Percentiles rank a stretch among this genome's conserved stretches.
Evolutionary conservation across 1,139 yeast genomes (phyloP).

Genomic region (Diutina mesorugosa): DNA sequence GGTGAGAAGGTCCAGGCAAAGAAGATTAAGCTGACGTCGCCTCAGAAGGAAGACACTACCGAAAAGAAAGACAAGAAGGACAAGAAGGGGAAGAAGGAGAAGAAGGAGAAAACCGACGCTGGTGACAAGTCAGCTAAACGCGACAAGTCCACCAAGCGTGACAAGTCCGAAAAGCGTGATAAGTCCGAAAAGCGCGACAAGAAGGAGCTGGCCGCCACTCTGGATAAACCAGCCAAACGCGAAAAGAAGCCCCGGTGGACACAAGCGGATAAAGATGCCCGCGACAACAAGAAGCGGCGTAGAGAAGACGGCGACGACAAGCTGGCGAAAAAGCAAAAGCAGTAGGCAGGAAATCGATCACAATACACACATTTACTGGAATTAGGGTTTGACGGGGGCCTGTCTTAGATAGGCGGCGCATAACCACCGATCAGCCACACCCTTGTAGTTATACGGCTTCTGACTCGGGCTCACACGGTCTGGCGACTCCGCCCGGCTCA

Average conservation of each 20-base stretch:
- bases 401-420: not conserved
- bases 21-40: not conserved
- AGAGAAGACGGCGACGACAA: constrained; percentile 36
- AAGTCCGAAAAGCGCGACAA: not conserved
- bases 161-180: not conserved
- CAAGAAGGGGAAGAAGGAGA: not conserved
- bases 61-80: not conserved
- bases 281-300: not conserved
- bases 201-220: not conserved
- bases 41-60: not conserved
- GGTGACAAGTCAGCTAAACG: not conserved
- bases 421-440: not conserved
- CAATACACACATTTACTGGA: too few species aligned
- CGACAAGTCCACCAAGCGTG: not conserved
- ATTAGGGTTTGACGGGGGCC: too few species aligned
- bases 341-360: too few species aligned
- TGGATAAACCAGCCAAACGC: not conserved
- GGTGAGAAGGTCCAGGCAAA: not conserved
- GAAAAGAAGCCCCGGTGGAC: not conserved
- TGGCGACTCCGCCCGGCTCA: too few species aligned
- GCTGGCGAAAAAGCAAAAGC: not conserved
- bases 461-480: not conserved
- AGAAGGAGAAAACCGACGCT: not conserved
- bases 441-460: not conserved
- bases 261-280: not conserved